Percentiles rank a stretch among this genome's conserved stretches.
phyloP scores from a whole-genome alignment of 345 rosid species.

The Camelina hispida region DNA sequence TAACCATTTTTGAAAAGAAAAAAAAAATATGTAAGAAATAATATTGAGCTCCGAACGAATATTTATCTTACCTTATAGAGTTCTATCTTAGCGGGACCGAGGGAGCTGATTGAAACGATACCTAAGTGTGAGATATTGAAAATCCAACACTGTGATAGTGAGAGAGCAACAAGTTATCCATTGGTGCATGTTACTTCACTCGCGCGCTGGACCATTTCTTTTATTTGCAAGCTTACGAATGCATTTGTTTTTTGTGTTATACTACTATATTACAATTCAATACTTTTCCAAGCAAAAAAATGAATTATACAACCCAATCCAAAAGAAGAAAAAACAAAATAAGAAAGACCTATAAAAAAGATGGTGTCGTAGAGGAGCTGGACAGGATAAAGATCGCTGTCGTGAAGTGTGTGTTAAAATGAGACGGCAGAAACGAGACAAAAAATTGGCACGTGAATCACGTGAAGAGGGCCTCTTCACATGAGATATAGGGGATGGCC shows the following conservation, averaged over 20 bases:
- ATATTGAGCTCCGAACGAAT: background rate
- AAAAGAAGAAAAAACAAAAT: constrained; percentile 24
- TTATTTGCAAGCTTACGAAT: constrained; percentile 27
- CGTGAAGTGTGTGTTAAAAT: constrained; percentile 36
- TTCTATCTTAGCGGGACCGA: constrained; percentile 10
- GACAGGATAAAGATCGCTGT: constrained; percentile 35
- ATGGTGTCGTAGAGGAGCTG: constrained; percentile 32
- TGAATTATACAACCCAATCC: background rate
- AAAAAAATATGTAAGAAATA: background rate
- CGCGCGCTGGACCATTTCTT: constrained; percentile 29
- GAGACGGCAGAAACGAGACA: constrained; percentile 41
- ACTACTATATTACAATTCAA: background rate
- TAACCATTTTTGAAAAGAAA: too few relatives aligned
- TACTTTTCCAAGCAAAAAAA: background rate
- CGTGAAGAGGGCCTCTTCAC: constrained; percentile 39
- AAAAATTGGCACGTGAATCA: constrained; percentile 39
- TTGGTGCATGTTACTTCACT: constrained; percentile 42
- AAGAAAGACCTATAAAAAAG: background rate
- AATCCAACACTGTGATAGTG: constrained; percentile 26
- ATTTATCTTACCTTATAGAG: background rate
- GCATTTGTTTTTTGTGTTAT: constrained; percentile 1
- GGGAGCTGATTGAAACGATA: constrained; percentile 38
- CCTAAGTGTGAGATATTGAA: constrained; percentile 32
- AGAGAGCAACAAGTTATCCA: constrained; percentile 26
- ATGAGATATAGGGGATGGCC: constrained; percentile 34